phyloP scores from a whole-genome alignment of 176 grass and related monocot species.

The Panicum miliaceum region DNA sequence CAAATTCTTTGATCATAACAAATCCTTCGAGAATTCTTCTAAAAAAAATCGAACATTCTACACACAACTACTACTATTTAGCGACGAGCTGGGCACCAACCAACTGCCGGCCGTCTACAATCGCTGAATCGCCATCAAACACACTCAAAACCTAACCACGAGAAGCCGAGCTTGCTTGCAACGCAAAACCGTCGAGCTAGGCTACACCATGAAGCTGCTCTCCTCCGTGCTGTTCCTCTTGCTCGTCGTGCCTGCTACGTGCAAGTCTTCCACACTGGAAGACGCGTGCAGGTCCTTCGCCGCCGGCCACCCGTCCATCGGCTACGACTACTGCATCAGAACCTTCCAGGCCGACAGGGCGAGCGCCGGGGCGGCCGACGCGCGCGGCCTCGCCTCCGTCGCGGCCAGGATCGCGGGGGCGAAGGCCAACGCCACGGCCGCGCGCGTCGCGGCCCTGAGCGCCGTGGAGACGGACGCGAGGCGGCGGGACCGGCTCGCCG shows the following conservation, averaged over 20 bases:
- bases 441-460: conserved; percentile 45
- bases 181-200: background rate
- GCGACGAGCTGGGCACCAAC: background rate
- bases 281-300: conserved; percentile 62
- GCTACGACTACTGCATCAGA: conserved; percentile 61
- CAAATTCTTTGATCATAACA: background rate
- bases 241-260: conserved; percentile 6
- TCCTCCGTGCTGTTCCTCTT: conserved; percentile 16
- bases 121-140: background rate
- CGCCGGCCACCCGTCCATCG: conserved; percentile 37
- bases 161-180: background rate
- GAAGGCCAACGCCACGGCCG: conserved; percentile 48
- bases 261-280: conserved; percentile 34
- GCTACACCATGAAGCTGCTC: conserved; percentile 33
- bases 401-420: conserved; percentile 52
- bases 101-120: background rate
- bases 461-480: conserved; percentile 44
- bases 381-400: conserved; percentile 46
- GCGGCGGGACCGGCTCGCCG: conserved; percentile 39
- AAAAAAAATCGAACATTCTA: background rate
- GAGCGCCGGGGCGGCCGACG: conserved; percentile 36
- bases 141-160: background rate
- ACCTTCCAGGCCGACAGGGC: conserved; percentile 47
- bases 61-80: background rate
- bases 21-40: background rate